These are phyloP conservation scores for Posidonia australis DNA, from an alignment of 106 monocot species.

Conservation along the genomic window DNA sequence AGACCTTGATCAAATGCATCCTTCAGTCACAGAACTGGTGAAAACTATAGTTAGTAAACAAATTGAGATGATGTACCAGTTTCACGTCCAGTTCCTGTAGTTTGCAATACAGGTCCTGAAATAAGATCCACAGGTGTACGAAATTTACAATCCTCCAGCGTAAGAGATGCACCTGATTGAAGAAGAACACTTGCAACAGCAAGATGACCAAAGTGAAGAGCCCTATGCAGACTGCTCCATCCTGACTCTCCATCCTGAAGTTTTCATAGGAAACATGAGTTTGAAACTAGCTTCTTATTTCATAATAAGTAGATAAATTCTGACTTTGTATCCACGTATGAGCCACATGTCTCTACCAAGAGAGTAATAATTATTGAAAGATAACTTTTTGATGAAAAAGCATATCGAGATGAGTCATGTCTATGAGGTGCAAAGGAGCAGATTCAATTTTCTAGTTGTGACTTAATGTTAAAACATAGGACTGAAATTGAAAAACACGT, in stretches of 20 bases:
- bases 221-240: constrained; percentile 95
- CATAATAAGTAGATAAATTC: too few species aligned
- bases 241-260: constrained; percentile 94
- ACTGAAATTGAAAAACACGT: too few species aligned
- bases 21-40: background rate
- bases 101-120: constrained; percentile 76
- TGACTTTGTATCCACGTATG: background rate
- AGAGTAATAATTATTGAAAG: background rate
- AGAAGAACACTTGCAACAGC: constrained; percentile 83
- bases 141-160: constrained; percentile 63
- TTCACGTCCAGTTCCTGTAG: constrained; percentile 39
- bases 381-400: background rate
- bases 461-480: too few species aligned
- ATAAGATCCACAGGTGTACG: constrained; percentile 89
- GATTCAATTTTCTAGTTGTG: too few species aligned
- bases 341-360: background rate
- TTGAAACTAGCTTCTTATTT: background rate
- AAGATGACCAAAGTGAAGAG: constrained; percentile 99
- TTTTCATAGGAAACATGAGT: background rate
- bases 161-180: constrained; percentile 73
- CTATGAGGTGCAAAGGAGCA: too few species aligned
- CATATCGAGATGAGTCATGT: background rate
- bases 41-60: constrained; percentile 2
- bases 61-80: constrained; percentile 33
- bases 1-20: background rate